phyloP scores from a whole-genome alignment of 768 basidiomycete species.

The Lactifluus echinatus region DNA sequence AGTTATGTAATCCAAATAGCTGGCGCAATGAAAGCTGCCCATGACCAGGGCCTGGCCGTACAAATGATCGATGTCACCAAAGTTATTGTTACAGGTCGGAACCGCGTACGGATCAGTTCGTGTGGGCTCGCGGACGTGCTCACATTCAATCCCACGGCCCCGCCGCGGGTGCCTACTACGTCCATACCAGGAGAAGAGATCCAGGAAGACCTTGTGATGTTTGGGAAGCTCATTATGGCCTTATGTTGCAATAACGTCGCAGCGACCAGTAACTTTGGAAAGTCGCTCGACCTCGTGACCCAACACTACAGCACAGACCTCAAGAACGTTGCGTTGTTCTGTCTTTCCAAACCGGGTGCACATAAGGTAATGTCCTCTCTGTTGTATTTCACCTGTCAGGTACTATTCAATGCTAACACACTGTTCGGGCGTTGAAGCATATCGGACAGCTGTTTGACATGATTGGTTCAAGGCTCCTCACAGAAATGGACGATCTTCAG shows the following conservation, averaged over 20 bases:
- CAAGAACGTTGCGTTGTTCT: slow-evolving; percentile 68
- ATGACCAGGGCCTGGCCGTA: slow-evolving; percentile 72
- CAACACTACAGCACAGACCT: slow-evolving; percentile 74
- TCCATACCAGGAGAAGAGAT: slow-evolving; percentile 37
- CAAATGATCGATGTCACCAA: slow-evolving; percentile 81
- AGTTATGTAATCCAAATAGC: slow-evolving; percentile 87
- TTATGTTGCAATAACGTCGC: slow-evolving; percentile 64
- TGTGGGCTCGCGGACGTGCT: slow-evolving; percentile 86
- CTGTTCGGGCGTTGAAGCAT: slow-evolving; percentile 33
- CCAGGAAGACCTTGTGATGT: slow-evolving; percentile 82
- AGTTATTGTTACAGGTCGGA: slow-evolving; percentile 81
- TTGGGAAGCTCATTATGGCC: slow-evolving; percentile 76
- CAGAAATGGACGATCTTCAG: slow-evolving; percentile 82
- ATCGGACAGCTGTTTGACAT: slow-evolving; percentile 78
- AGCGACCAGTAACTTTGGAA: slow-evolving; percentile 54
- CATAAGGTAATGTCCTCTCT: slow-evolving; percentile 42
- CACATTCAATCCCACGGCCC: slow-evolving; percentile 46
- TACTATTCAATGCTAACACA: background rate
- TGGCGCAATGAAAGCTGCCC: slow-evolving; percentile 77
- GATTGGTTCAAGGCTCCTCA: slow-evolving; percentile 57
- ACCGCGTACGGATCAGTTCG: slow-evolving; percentile 79
- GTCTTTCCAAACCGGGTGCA: slow-evolving; percentile 62
- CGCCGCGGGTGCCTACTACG: background rate
- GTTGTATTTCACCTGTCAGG: background rate
- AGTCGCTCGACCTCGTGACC: slow-evolving; percentile 63